Evolutionary conservation across 1,284 basidiomycete genomes (phyloP), one percentile per base, ranked within the genome.

Genomic region (Ganoderma sinense): DNA sequence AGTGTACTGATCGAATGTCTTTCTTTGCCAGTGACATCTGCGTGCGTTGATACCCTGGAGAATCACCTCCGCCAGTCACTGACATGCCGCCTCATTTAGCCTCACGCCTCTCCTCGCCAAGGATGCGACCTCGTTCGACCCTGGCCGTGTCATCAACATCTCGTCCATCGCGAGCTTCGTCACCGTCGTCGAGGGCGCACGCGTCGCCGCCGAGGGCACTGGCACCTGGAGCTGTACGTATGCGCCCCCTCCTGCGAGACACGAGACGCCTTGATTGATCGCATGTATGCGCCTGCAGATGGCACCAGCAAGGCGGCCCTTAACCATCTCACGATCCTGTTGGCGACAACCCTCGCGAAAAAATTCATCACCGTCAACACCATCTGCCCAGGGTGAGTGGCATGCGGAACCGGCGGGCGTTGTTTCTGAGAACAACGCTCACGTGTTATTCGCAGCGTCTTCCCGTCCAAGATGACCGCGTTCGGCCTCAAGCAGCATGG

Each of bases 381-480:
- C 13, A 95, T 97, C 66, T 85, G 88, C 65, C 94, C 94, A 4
- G 94, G 92, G 91, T 90, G 78, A 58, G 80, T 71, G n/a, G 48
- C 20, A 59, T 11, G 23, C 23, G 11, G 23, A 48, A 39, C 29
- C 4, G 53, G 29, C 20, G 55, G 26, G 20, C 41, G 4, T 39
- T 3, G n/a, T 7, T 31, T n/a, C 56, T 63, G 48, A 36, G 3
- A 36, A 36, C 10, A 10, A 56, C 5, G 16, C 8, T n/a, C 20
- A 29, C 41, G 16, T 33, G 40, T 64, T 13, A 60, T 69, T 29
- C 23, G 5, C 74, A 93, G 92, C 11, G 84, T 95, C 20, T 96
- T 95, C 83, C 94, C 93, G 0, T 93, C 92, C 65, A 94, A 92
- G 80, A 97, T 97, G 95, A 97, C 95, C 0, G 88, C 91, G 0